Conservation (phyloP, 169 alveolate species). For the Cryptosporidium ubiquitum region DNA sequence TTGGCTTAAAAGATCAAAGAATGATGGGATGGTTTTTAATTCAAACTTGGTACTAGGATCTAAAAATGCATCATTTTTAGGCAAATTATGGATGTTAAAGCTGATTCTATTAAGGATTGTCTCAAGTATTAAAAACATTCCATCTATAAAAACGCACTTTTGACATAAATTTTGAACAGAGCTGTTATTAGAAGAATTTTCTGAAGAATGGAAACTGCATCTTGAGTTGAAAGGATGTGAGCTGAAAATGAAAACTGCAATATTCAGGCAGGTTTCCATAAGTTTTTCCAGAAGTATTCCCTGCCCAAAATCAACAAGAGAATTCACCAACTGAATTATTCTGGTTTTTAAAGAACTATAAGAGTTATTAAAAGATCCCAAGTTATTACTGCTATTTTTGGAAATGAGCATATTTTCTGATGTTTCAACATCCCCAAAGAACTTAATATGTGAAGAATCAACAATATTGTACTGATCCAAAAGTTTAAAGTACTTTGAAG, state of each 20-base stretch:
- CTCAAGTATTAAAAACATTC: conserved; percentile 15
- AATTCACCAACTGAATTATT: not conserved
- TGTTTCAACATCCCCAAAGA: not conserved
- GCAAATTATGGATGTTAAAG: not conserved
- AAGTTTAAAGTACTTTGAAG: conserved; percentile 13
- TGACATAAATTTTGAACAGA: not conserved
- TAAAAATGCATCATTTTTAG: not conserved
- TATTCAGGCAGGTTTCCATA: conserved; percentile 15
- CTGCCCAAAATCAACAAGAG: conserved; percentile 14
- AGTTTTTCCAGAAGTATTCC: not conserved
- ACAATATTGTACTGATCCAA: conserved; percentile 17
- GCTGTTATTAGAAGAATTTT: not conserved
- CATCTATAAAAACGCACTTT: conserved; percentile 10
- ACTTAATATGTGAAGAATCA: not conserved
- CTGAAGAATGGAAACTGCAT: conserved; percentile 3
- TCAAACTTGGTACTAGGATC: not conserved
- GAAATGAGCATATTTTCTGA: not conserved
- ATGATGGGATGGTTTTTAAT: not conserved
- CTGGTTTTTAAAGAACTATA: conserved; percentile 10
- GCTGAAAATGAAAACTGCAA: conserved; percentile 19
- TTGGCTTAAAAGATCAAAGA: not conserved
- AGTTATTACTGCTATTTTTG: not conserved
- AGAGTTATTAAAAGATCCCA: conserved; percentile 1
- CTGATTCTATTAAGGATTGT: not conserved
- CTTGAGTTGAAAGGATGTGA: conserved; percentile 9